phyloP scores from a whole-genome alignment of 2,329 filamentous ascomycete species.

The Dichotomopilus funicola region DNA sequence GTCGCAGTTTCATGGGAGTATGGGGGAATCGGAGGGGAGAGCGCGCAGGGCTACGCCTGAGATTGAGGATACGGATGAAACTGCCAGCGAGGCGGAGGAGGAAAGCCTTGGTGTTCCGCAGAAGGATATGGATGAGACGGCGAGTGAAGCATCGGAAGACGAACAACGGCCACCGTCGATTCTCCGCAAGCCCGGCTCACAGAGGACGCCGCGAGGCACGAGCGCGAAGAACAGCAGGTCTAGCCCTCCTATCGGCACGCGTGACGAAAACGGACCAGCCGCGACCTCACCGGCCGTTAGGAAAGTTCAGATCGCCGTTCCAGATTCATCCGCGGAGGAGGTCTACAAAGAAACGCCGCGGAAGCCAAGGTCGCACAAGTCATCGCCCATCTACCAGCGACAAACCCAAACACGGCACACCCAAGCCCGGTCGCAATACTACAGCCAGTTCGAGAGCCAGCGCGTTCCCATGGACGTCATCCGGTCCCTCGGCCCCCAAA shows the following conservation, averaged over 20 bases:
- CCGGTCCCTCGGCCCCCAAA: constrained; percentile 41
- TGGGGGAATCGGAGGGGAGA: background rate
- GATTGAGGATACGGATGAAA: constrained; percentile 10
- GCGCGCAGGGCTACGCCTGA: background rate
- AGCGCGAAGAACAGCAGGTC: background rate
- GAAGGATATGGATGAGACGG: no score
- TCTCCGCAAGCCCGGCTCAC: constrained; percentile 5
- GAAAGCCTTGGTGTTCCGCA: background rate
- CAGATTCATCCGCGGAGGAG: constrained; percentile 13
- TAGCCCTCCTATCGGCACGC: constrained; percentile 4
- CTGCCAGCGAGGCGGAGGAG: constrained; percentile 14
- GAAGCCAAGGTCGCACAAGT: constrained; percentile 6
- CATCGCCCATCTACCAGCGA: constrained; percentile 14
- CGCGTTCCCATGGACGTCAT: constrained; percentile 45
- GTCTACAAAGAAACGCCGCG: constrained; percentile 21
- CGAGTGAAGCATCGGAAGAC: background rate
- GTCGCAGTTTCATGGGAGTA: constrained; percentile 1
- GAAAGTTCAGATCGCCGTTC: constrained; percentile 18
- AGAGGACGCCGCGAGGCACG: background rate
- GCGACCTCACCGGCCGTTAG: constrained; percentile 20
- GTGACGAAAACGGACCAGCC: constrained; percentile 8
- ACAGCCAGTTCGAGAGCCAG: constrained; percentile 41
- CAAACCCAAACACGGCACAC: constrained; percentile 15
- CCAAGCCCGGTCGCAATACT: constrained; percentile 26
- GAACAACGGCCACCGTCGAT: constrained; percentile 6